A percentile compares a stretch with the other conserved stretches of the same genome.
Conservation (phyloP, 2,329 filamentous ascomycete species). For the Exophiala viscosa region DNA sequence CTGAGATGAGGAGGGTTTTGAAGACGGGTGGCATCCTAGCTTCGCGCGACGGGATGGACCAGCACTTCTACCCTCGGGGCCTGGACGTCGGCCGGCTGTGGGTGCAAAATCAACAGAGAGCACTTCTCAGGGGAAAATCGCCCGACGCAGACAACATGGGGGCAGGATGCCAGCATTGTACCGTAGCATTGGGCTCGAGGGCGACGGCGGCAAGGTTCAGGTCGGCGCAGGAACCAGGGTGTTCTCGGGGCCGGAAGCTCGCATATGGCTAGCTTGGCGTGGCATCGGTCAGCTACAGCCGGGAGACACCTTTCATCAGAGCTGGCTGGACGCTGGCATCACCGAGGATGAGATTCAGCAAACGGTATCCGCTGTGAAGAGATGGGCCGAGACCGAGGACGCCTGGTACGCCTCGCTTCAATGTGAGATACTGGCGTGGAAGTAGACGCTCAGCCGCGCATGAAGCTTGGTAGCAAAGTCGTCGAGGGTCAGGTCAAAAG, state of each 20-base stretch:
- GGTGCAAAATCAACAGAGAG: constrained; percentile 28
- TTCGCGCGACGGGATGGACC: constrained; percentile 29
- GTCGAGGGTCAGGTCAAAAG: neutral
- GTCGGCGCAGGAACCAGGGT: constrained; percentile 33
- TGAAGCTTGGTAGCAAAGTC: neutral
- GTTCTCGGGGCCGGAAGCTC: constrained; percentile 29
- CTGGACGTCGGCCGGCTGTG: constrained; percentile 33
- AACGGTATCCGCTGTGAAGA: constrained; percentile 30
- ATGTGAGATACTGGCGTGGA: constrained; percentile 42
- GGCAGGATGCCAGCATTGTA: constrained; percentile 33
- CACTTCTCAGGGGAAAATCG: constrained; percentile 22
- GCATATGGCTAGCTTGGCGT: constrained; percentile 31
- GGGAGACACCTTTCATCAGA: constrained; percentile 35
- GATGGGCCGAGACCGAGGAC: constrained; percentile 38
- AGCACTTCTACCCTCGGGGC: constrained; percentile 35
- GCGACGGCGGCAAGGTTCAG: constrained; percentile 29
- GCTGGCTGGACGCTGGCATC: constrained; percentile 38
- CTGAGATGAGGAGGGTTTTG: constrained; percentile 35
- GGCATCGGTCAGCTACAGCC: constrained; percentile 30
- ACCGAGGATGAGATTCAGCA: constrained; percentile 36
- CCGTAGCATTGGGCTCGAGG: constrained; percentile 32
- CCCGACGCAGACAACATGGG: constrained; percentile 22
- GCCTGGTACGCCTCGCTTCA: constrained; percentile 38
- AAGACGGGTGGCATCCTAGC: constrained; percentile 43
- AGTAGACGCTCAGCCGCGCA: constrained; percentile 26